These are phyloP conservation scores for Corylus americana DNA, from an alignment of 306 rosid species.

Conservation along the genomic window DNA sequence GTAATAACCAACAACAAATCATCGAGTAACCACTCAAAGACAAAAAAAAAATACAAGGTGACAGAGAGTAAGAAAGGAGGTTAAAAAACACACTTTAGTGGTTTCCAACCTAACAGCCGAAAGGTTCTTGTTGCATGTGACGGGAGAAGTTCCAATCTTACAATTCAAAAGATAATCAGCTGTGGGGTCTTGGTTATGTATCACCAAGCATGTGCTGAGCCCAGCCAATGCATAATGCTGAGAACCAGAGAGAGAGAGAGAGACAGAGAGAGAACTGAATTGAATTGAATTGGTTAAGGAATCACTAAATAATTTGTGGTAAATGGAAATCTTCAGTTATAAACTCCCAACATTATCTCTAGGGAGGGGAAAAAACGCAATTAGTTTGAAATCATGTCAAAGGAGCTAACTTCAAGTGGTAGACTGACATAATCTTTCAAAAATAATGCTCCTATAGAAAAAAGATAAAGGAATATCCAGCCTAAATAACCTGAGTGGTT, in stretches of 20 bases:
- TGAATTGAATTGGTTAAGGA: background rate
- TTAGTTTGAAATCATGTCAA: too few relatives aligned
- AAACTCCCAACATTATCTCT: constrained; percentile 9
- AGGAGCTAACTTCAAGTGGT: background rate
- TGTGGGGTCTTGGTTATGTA: constrained; percentile 83
- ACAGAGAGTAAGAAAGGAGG: constrained; percentile 22
- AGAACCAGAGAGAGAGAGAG: constrained; percentile 12
- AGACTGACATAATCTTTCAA: background rate
- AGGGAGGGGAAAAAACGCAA: background rate
- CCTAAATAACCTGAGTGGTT: background rate
- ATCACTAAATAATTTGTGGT: background rate
- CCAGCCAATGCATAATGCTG: constrained; percentile 94
- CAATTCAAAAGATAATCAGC: constrained; percentile 77
- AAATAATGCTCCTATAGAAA: background rate
- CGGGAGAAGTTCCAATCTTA: constrained; percentile 79
- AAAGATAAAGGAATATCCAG: background rate
- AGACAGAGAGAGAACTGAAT: background rate
- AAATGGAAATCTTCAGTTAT: background rate
- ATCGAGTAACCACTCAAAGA: constrained; percentile 20
- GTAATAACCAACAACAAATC: constrained; percentile 28
- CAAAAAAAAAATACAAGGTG: constrained; percentile 7
- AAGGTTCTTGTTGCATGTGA: constrained; percentile 63
- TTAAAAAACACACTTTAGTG: constrained; percentile 62
- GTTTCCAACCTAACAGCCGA: constrained; percentile 94
- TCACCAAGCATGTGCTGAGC: constrained; percentile 76